phyloP scores from a whole-genome alignment of 1,284 basidiomycete species.

The Takashimella koratensis region DNA sequence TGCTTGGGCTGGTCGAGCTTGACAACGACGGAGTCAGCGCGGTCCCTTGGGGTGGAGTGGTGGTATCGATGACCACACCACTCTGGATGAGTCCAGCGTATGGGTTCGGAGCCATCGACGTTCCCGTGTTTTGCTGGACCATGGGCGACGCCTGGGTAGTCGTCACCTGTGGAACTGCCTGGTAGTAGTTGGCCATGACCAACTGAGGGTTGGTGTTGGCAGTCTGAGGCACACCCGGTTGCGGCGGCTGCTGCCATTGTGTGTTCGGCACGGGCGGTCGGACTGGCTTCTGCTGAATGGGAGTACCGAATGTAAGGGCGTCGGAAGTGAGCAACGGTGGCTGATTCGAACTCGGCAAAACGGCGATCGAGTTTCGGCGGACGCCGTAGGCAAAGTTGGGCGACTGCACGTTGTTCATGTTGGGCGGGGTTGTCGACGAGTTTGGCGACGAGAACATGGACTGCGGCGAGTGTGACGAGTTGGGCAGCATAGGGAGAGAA shows the following conservation, averaged over 20 bases:
- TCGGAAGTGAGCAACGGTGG: constrained; percentile 29
- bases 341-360: neutral
- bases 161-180: neutral
- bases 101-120: neutral
- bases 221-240: neutral
- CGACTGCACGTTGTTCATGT: constrained; percentile 3
- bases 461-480: constrained; percentile 16
- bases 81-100: neutral
- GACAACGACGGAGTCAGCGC: constrained; percentile 36
- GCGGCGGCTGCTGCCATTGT: constrained; percentile 4
- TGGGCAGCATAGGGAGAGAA: neutral
- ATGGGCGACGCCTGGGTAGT: neutral
- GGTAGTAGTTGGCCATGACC: neutral
- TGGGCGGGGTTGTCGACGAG: constrained; percentile 13
- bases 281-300: neutral
- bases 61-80: constrained; percentile 1
- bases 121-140: too few species aligned
- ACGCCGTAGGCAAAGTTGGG: constrained; percentile 4
- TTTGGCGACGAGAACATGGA: constrained; percentile 27
- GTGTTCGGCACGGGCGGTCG: constrained; percentile 7
- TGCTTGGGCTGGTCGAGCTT: constrained; percentile 31
- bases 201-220: neutral
- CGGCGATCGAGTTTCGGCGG: constrained; percentile 13
- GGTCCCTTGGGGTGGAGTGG: constrained; percentile 5
- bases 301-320: neutral